phyloP scores from a whole-genome alignment of 306 rosid genomes.

The Vigna mungo region DNA sequence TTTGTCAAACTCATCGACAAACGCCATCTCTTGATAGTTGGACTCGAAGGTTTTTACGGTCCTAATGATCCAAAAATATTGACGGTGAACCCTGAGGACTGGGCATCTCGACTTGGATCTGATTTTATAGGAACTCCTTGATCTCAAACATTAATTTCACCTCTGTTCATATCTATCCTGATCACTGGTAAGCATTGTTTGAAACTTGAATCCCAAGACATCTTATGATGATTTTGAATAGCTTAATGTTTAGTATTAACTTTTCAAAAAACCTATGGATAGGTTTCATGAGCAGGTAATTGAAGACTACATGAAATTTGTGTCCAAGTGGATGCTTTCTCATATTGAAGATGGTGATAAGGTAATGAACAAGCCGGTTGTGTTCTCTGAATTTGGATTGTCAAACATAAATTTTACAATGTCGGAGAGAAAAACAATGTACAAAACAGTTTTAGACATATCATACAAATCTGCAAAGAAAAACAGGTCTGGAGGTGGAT shows the following conservation, averaged over 20 bases:
- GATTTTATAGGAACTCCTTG: constrained; percentile 85
- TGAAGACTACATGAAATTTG: constrained; percentile 70
- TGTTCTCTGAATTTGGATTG: constrained; percentile 92
- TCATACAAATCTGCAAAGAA: constrained; percentile 83
- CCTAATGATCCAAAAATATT: constrained; percentile 74
- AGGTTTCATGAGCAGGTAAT: constrained; percentile 71
- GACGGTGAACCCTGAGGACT: constrained; percentile 79
- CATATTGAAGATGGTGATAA: constrained; percentile 93
- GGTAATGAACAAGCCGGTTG: constrained; percentile 76
- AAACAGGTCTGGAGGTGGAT: constrained; percentile 78
- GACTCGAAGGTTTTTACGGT: constrained; percentile 98
- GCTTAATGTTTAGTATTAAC: constrained; percentile 1
- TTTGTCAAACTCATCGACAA: constrained; percentile 88
- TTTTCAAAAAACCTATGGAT: not conserved
- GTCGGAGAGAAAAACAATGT: constrained; percentile 68
- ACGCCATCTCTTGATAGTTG: constrained; percentile 88
- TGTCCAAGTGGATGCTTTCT: constrained; percentile 89
- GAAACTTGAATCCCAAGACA: constrained; percentile 14
- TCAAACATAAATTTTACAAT: constrained; percentile 70
- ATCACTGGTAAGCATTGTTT: constrained; percentile 82
- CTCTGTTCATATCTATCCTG: constrained; percentile 96
- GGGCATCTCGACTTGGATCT: constrained; percentile 96
- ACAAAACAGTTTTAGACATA: constrained; percentile 61
- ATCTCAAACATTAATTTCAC: constrained; percentile 75
- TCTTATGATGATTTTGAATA: constrained; percentile 10